Evolutionary conservation across 305 asterid genomes (phyloP), one percentile per base, ranked within the genome.

Genomic region (Lippia alba): DNA sequence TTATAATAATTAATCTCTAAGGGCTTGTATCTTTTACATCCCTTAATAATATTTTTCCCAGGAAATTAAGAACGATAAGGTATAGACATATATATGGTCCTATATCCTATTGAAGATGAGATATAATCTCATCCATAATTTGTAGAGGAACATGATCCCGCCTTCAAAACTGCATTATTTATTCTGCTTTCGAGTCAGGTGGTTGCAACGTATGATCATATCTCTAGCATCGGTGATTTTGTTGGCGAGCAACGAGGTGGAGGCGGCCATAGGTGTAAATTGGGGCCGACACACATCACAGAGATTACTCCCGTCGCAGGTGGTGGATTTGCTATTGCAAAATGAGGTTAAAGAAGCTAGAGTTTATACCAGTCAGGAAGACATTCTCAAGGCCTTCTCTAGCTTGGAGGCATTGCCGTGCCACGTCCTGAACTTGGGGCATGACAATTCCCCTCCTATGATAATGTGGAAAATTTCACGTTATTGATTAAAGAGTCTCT

Each of bases 261-360:
- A 81, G 3, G 74, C 67, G 1, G 36, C 40, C 7, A 70, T 82
- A 16, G 87, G 87, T 3, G 41, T 82, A 2, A 74, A 70, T n/a
- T 82, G 82, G 82, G 85, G 87, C 0, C 71, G 82, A 16, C 64
- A 60, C 8, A 68, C 54, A 19, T 24, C 74, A 6, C 87, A 83
- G 45, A 65, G 59, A 62, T 20, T 83, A 77, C 32, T 69, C 12
- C 87, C 87, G 4, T 69, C 87, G 54, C 74, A 58, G 46, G 84
- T 73, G 53, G 80, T 79, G n/a, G 87, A 82, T 69, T 33, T 83
- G 64, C 59, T 83, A 14, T 49, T 83, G 17, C 84, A 78, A 41
- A 83, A 83, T 11, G 58, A 59, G 9, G 63, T 83, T 16, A 2
- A 20, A 34, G 5, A 46, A 17, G 81, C 67, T 0, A 71, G 79